phyloP scores from a whole-genome alignment of 306 rosid genomes.

The Gastrolobium villosum region DNA sequence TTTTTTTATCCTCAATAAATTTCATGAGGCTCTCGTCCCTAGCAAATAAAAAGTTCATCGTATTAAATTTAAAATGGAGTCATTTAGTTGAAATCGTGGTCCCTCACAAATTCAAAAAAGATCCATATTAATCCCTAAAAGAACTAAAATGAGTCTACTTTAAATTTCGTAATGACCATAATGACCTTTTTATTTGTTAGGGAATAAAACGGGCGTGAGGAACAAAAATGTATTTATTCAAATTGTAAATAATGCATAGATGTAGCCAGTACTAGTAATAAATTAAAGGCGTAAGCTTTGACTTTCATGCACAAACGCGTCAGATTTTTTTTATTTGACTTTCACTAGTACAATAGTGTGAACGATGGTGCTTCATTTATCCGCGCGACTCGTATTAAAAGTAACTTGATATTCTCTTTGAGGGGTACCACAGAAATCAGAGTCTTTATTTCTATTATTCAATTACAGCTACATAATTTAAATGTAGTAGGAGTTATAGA shows the following conservation, averaged over 20 bases:
- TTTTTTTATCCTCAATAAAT: too few species aligned
- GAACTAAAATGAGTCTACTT: too few species aligned
- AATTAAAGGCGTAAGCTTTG: slow-evolving; percentile 19
- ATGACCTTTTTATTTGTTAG: too few species aligned
- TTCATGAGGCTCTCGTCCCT: too few species aligned
- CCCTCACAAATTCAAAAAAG: too few species aligned
- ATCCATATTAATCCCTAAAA: too few species aligned
- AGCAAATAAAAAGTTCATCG: too few species aligned
- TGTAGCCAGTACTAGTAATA: not conserved
- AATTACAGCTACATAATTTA: not conserved
- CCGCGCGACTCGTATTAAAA: not conserved
- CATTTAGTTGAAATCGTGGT: too few species aligned
- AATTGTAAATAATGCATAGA: not conserved
- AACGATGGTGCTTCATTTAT: slow-evolving; percentile 27
- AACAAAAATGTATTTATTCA: too few species aligned
- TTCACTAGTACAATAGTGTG: slow-evolving; percentile 26
- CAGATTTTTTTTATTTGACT: slow-evolving; percentile 5
- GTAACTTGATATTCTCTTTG: not conserved
- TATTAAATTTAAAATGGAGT: too few species aligned
- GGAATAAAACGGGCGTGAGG: too few species aligned
- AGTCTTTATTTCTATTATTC: not conserved
- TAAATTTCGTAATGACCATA: too few species aligned
- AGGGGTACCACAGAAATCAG: slow-evolving; percentile 18
- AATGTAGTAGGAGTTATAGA: not conserved
- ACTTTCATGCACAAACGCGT: slow-evolving; percentile 18